phyloP scores from a whole-genome alignment of 768 basidiomycete species.

The Pleurotus sapidus region DNA sequence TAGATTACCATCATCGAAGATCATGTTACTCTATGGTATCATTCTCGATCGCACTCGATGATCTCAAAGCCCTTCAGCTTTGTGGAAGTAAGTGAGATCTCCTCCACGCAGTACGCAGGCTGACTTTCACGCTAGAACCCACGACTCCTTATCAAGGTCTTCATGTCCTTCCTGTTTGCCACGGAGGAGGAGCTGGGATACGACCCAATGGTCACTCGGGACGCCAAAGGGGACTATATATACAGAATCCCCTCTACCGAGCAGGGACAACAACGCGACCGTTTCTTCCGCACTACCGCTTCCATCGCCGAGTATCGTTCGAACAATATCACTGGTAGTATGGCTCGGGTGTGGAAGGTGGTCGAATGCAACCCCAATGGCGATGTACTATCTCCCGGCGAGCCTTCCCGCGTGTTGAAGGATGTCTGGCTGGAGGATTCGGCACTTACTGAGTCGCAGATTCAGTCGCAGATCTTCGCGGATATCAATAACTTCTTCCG shows the following conservation, averaged over 20 bases:
- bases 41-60: slow-evolving; percentile 8
- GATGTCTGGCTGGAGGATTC: slow-evolving; percentile 16
- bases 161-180: slow-evolving; percentile 17
- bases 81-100: no score
- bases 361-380: background rate
- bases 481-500: background rate
- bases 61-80: slow-evolving; percentile 1
- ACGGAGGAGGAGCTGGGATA: slow-evolving; percentile 16
- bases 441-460: slow-evolving; percentile 10
- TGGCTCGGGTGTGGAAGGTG: slow-evolving; percentile 13
- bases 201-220: background rate
- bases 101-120: no score
- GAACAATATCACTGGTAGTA: slow-evolving; percentile 6
- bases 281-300: background rate
- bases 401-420: slow-evolving; percentile 11
- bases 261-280: background rate
- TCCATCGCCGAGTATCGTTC: background rate
- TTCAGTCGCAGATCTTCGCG: slow-evolving; percentile 12
- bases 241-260: background rate
- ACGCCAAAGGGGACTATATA: background rate
- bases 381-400: background rate
- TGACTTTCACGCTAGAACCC: slow-evolving; percentile 9
- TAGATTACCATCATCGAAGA: background rate
- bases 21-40: slow-evolving; percentile 15
- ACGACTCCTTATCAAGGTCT: slow-evolving; percentile 10